These are phyloP conservation scores for Heritiera fomes DNA, from an alignment of 345 rosid genomes.

Conservation along the genomic window DNA sequence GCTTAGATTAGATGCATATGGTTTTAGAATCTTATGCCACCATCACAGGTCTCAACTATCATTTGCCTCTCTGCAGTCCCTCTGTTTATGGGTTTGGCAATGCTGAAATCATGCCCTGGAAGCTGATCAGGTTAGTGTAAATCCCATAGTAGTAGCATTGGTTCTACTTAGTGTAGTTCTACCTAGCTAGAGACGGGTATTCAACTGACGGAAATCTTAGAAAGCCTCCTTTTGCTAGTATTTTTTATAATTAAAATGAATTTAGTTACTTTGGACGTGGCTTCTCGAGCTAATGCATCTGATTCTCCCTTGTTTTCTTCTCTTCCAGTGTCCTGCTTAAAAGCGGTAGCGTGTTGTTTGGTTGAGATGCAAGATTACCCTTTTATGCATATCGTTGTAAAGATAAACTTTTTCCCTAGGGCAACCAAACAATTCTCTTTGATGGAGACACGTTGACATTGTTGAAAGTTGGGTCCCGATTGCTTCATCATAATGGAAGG, in stretches of 20 bases:
- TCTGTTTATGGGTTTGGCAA: too few relatives aligned
- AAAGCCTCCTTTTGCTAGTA: not conserved
- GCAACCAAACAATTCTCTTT: not conserved
- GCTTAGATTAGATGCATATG: not conserved
- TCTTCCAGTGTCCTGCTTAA: not conserved
- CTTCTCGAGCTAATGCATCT: too few relatives aligned
- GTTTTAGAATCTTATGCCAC: not conserved
- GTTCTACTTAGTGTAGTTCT: not conserved
- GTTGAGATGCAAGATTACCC: not conserved
- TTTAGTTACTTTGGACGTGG: too few relatives aligned
- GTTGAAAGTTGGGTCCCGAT: not conserved
- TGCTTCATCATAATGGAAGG: not conserved
- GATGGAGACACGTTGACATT: not conserved
- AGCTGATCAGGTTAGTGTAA: not conserved
- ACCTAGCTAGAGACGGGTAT: not conserved
- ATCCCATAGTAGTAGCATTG: not conserved
- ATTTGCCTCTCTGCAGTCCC: not conserved
- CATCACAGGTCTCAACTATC: not conserved
- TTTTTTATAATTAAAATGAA: too few relatives aligned
- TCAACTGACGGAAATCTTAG: too few relatives aligned
- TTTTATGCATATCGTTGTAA: not conserved
- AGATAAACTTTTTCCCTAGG: not conserved
- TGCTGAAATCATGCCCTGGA: not conserved
- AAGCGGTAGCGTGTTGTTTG: not conserved
- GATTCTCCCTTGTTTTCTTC: not conserved